Conservation (phyloP, 2,329 filamentous ascomycete species). For the Tolypocladium ovalisporum region DNA sequence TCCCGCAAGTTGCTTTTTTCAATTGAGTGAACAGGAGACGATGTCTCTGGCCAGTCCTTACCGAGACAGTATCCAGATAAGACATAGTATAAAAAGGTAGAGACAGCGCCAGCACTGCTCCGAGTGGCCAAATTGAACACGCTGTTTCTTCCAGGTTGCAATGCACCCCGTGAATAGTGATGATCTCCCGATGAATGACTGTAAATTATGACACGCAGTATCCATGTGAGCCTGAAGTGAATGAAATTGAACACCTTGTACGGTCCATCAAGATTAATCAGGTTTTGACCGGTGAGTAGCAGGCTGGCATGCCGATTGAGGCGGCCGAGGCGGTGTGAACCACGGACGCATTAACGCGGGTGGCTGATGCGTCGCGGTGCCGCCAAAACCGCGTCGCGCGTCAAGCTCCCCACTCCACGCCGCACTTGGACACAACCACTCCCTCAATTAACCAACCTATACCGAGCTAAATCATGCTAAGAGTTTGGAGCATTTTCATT, state of each 20-base stretch:
- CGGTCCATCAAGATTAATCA: too few relatives aligned
- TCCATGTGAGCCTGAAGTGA: background rate
- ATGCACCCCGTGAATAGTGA: background rate
- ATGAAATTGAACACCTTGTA: background rate
- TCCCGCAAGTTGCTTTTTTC: background rate
- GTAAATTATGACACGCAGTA: background rate
- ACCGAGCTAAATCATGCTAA: background rate
- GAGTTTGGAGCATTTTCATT: background rate
- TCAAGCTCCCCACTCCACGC: slow-evolving; percentile 16
- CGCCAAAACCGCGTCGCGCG: slow-evolving; percentile 16
- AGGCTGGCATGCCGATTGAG: background rate
- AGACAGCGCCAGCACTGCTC: slow-evolving; percentile 5
- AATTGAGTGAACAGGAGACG: background rate
- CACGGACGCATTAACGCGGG: background rate
- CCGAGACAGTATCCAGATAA: background rate
- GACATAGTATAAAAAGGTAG: slow-evolving; percentile 9
- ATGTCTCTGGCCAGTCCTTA: slow-evolving; percentile 6
- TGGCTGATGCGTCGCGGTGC: slow-evolving; percentile 8
- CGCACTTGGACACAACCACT: slow-evolving; percentile 9
- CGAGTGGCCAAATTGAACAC: background rate
- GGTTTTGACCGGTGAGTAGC: background rate
- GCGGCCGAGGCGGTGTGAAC: background rate
- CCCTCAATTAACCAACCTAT: background rate
- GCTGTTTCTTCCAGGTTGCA: background rate
- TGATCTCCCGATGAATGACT: background rate